These are phyloP conservation scores for Solanum paucissectum DNA, from an alignment of 257 asterid genomes.

Conservation along the genomic window DNA sequence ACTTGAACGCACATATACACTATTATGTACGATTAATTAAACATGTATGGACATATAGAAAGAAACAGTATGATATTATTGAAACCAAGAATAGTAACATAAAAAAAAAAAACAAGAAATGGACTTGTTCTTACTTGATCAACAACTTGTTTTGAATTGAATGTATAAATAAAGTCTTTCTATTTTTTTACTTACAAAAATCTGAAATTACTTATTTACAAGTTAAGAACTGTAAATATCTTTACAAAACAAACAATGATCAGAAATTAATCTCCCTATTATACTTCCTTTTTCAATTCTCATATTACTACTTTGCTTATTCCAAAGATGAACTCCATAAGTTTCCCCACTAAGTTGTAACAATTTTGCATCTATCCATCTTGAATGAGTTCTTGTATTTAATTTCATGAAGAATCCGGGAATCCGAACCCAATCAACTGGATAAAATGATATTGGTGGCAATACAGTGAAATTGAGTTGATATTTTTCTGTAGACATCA, in stretches of 20 bases:
- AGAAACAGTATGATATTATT: neutral
- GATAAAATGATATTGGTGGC: slow-evolving; percentile 57
- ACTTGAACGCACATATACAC: too few species aligned
- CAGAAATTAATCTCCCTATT: slow-evolving; percentile 37
- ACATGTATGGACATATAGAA: neutral
- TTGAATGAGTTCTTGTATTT: neutral
- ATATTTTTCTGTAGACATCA: neutral
- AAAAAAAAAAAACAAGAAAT: neutral
- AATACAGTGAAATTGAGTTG: slow-evolving; percentile 29
- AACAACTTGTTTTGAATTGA: neutral
- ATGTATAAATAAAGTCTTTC: neutral
- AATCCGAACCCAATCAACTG: slow-evolving; percentile 48
- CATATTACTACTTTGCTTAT: slow-evolving; percentile 29
- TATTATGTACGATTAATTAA: neutral
- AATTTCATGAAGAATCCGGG: slow-evolving; percentile 27
- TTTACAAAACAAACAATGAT: slow-evolving; percentile 50
- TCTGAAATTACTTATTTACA: neutral
- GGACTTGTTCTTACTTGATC: neutral
- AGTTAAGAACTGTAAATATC: neutral
- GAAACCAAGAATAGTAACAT: neutral
- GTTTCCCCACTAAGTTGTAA: slow-evolving; percentile 22
- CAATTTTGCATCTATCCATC: slow-evolving; percentile 44
- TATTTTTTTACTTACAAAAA: neutral
- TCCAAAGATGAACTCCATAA: slow-evolving; percentile 79
- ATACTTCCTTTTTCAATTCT: slow-evolving; percentile 67